These are phyloP conservation scores for Allantophomopsis lycopodina DNA, from an alignment of 2,329 filamentous ascomycete genomes.

Conservation along the genomic window DNA sequence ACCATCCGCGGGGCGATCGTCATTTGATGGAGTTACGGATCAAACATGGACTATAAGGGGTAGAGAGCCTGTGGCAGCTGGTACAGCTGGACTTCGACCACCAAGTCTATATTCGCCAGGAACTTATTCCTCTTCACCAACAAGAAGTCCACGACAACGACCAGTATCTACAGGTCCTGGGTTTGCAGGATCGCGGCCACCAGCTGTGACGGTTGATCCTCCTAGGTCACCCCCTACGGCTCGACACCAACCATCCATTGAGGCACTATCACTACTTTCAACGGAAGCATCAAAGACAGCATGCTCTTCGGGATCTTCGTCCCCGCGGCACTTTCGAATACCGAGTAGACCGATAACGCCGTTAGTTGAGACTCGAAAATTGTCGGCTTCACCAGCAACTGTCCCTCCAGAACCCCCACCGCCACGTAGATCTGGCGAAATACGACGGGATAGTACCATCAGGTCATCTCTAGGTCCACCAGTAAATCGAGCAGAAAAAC, in stretches of 20 bases:
- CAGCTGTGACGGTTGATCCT: constrained; percentile 55
- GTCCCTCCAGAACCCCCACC: constrained; percentile 50
- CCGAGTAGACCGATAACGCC: constrained; percentile 42
- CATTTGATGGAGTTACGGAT: neutral
- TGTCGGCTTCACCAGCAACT: constrained; percentile 31
- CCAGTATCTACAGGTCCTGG: neutral
- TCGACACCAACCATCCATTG: constrained; percentile 7
- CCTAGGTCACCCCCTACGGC: constrained; percentile 53
- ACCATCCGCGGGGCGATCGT: neutral
- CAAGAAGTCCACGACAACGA: neutral
- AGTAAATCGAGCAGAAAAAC: constrained; percentile 70
- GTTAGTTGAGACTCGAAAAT: constrained; percentile 29
- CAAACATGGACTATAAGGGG: too few species aligned
- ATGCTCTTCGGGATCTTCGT: constrained; percentile 22
- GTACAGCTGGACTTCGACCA: too few species aligned
- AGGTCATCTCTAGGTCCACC: constrained; percentile 17
- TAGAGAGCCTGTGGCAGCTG: too few species aligned
- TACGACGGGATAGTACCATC: constrained; percentile 28
- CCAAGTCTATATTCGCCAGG: too few species aligned
- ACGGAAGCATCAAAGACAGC: constrained; percentile 25
- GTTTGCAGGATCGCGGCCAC: constrained; percentile 23
- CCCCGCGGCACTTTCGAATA: constrained; percentile 33
- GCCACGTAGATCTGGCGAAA: constrained; percentile 45
- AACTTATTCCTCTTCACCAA: neutral
- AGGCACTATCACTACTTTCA: constrained; percentile 17